Percentiles rank a stretch among this genome's conserved stretches.
phyloP scores from a whole-genome alignment of 1,139 yeast genomes.

The Lodderomyces orthopsilosis region DNA sequence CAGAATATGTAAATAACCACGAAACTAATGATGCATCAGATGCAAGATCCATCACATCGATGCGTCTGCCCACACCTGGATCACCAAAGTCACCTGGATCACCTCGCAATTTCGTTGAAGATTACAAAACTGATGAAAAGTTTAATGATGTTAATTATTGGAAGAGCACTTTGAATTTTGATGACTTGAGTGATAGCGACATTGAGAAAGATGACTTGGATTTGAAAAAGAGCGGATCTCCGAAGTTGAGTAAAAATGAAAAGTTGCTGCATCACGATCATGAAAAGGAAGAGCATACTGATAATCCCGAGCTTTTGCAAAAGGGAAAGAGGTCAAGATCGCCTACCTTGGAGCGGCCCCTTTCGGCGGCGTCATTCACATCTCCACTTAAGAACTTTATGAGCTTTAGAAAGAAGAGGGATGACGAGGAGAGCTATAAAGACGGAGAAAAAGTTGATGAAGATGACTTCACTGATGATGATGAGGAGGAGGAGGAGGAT shows the following conservation, averaged over 20 bases:
- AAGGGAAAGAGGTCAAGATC: constrained; percentile 8
- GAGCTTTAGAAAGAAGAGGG: constrained; percentile 30
- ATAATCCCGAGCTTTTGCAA: constrained; percentile 18
- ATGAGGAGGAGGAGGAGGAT: constrained; percentile 16
- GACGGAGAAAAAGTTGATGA: constrained; percentile 16
- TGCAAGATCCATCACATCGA: constrained; percentile 14
- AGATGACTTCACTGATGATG: constrained; percentile 15
- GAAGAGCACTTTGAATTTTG: constrained; percentile 77
- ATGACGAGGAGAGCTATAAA: constrained; percentile 18
- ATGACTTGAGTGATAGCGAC: constrained; percentile 48
- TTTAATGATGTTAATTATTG: constrained; percentile 88
- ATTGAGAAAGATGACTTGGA: constrained; percentile 7
- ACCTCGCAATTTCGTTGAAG: constrained; percentile 20
- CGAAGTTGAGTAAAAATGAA: constrained; percentile 17
- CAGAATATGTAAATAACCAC: constrained; percentile 26
- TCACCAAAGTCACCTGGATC: constrained; percentile 21
- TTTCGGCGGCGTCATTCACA: constrained; percentile 36
- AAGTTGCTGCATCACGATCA: constrained; percentile 9
- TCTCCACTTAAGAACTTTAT: constrained; percentile 46
- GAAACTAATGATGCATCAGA: constrained; percentile 9
- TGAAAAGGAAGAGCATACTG: constrained; percentile 23
- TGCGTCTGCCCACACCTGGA: constrained; percentile 10
- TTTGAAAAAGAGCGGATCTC: constrained; percentile 17
- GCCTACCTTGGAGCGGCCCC: constrained; percentile 28
- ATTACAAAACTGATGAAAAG: constrained; percentile 50